Percentiles rank a stretch among this genome's conserved stretches.
These are phyloP conservation scores for Adiantum capillusveneris DNA, from an alignment of 75 land plant genomes.

Conservation along the genomic window DNA sequence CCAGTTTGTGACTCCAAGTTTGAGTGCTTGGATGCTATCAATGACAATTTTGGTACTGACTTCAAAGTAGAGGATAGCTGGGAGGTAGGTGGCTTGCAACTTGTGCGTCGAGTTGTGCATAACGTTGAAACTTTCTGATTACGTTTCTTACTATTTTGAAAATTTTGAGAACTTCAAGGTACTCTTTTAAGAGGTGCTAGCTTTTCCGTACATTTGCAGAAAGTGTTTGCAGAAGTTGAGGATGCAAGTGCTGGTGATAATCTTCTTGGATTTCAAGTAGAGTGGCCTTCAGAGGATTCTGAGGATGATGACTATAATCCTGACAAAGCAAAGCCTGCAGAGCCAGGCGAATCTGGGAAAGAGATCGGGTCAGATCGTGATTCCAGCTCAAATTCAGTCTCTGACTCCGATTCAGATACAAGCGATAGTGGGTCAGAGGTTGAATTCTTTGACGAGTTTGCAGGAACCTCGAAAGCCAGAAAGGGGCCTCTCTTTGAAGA, in stretches of 20 bases:
- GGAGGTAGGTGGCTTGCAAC: constrained; percentile 57
- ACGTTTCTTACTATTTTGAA: too few relatives aligned
- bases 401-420: constrained; percentile 4
- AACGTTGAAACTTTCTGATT: too few relatives aligned
- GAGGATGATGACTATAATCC: constrained; percentile 87
- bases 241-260: constrained; percentile 27
- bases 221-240: constrained; percentile 58
- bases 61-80: constrained; percentile 48
- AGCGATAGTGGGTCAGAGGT: constrained; percentile 3
- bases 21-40: constrained; percentile 60
- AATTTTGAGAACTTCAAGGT: too few relatives aligned
- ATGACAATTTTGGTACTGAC: constrained; percentile 72
- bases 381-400: not conserved
- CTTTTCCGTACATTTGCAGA: constrained; percentile 32
- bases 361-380: not conserved
- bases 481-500: not conserved
- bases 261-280: constrained; percentile 27
- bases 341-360: not conserved
- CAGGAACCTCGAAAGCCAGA: not conserved
- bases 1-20: constrained; percentile 62
- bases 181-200: too few relatives aligned
- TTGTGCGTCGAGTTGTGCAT: too few relatives aligned
- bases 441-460: constrained; percentile 5
- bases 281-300: constrained; percentile 86
- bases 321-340: constrained; percentile 18